Base-by-base conservation (phyloP, 345 rosid species). In the Gossypium anomalum region DNA sequence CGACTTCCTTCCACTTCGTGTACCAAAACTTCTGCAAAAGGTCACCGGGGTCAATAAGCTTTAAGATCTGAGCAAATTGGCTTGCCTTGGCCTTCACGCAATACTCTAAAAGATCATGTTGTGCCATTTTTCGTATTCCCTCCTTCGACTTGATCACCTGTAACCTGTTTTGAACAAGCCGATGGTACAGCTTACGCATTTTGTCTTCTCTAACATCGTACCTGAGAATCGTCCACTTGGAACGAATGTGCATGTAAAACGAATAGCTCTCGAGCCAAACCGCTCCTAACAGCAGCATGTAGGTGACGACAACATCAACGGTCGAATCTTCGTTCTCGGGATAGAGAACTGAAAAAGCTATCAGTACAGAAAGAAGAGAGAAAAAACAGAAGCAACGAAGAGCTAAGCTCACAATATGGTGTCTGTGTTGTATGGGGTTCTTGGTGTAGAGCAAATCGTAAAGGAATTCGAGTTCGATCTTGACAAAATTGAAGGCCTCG, bases 371-470 rank as follows among this genome's bases (percentile, higher is more conserved):
- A 48, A 69, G 22, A 17, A 78, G 60, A 27, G 10, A 71, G 2
- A 58, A 15, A 16, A 79, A 59, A 43, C 45, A 75, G 69, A 82
- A 58, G 56, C 41, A 13, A 7, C 89, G 82, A 56, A 80, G 77
- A 68, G 16, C n/a, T 27, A 41, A 49, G 47, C 86, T 85, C 8
- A 2, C 29, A 23, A 8, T 1, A 34, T 74, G 34, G 34, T 69
- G 75, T 2, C 75, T 8, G 1, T 58, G 15, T n/a, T 80, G 67
- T 34, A 88, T 29, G 1, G 65, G 55, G 11, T 80, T 83, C 78
- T 89, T 89, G 73, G 88, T 89, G 78, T 82, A 84, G 17, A 86
- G 72, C 72, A 69, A 27, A 56, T 86, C 90, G 41, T 79, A 87
- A 51, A 87, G 69, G 73, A 89, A 80, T 47, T 78, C 69, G 1